Evolutionary conservation across 2,329 filamentous ascomycete genomes (phyloP), one percentile per base, ranked within the genome.

Genomic region (Fusarium praegraminearum): DNA sequence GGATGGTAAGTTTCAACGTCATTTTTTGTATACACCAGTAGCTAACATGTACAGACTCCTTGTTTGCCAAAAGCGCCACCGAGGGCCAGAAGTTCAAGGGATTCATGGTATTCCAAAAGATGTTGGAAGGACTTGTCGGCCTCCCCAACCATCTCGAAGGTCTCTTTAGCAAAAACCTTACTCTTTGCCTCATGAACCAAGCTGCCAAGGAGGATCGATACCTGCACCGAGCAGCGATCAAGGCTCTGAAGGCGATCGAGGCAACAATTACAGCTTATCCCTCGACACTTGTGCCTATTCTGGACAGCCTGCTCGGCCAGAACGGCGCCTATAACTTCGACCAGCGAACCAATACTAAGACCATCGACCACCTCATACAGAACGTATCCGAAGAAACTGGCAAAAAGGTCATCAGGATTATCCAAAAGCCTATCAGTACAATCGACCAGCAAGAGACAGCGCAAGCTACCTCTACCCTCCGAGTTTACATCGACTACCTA

Each of bases 81-180:
- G 90, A 94, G 44, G 93, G 94, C 72, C 91, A 97, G 58, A 98
- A 98, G 79, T 93, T 93, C 75, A 94, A 93, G 79, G 96, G 96
- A 0, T 95, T 98, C 80, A 89, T 94, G 74, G 87, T 98, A 4
- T 93, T 98, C 75, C 89, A 91, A 73, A 93, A 91, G 75, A 88
- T 94, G 72, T 81, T 98, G 6, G 81, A 85, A 45, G 82, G 82
- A 5, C 79, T 86, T 11, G 82, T 83, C 33, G 83, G 74, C 76
- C 87, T 78, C 24, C 75, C 75, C 20, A 54, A 70, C 59, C 86
- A 85, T 72, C 87, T 82, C 54, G 84, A 78, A 68, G 84, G 80
- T 11, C 83, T 97, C 1, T 97, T 98, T 77, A 94, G 92, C 73
- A 89, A 90, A 66, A 97, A 97, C 73, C 83, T 98, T 24, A 89